These are phyloP conservation scores for Ophiostoma novo-ulmi DNA, from an alignment of 2,329 filamentous ascomycete genomes.

Conservation along the genomic window DNA sequence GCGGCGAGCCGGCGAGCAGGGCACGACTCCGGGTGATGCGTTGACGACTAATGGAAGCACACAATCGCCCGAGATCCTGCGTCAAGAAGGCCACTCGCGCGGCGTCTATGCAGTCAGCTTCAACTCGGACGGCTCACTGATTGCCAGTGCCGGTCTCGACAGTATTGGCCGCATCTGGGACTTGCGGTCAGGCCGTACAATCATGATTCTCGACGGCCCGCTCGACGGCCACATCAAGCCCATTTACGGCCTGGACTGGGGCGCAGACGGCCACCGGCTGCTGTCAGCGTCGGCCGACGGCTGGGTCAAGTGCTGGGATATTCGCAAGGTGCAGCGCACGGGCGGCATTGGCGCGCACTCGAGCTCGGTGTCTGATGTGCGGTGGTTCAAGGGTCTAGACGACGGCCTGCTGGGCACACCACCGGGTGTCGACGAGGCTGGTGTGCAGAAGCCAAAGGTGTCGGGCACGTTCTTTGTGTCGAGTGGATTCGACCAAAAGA, in stretches of 20 bases:
- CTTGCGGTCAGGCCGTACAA: slow-evolving; percentile 80
- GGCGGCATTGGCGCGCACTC: slow-evolving; percentile 87
- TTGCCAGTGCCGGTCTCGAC: slow-evolving; percentile 89
- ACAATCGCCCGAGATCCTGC: slow-evolving; percentile 47
- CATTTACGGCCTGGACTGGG: slow-evolving; percentile 91
- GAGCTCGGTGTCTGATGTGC: slow-evolving; percentile 83
- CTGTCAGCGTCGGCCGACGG: slow-evolving; percentile 90
- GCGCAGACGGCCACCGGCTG: slow-evolving; percentile 82
- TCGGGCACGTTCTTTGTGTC: slow-evolving; percentile 88
- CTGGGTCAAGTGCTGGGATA: slow-evolving; percentile 97
- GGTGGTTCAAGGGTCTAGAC: slow-evolving; percentile 88
- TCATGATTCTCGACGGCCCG: slow-evolving; percentile 91
- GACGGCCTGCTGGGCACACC: slow-evolving; percentile 60
- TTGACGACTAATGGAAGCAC: not conserved
- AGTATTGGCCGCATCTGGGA: slow-evolving; percentile 96
- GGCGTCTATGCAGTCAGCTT: slow-evolving; percentile 89
- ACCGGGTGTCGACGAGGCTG: slow-evolving; percentile 55
- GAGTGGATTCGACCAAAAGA: slow-evolving; percentile 86
- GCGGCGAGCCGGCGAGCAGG: slow-evolving; percentile 65
- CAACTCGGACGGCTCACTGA: slow-evolving; percentile 81
- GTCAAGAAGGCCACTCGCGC: slow-evolving; percentile 91
- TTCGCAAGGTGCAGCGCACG: slow-evolving; percentile 77
- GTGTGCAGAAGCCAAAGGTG: slow-evolving; percentile 68
- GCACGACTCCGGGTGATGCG: not conserved
- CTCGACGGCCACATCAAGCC: slow-evolving; percentile 78